A percentile compares a stretch with the other conserved stretches of the same genome.
These are phyloP conservation scores for Ophiostoma ips DNA, from an alignment of 2,329 filamentous ascomycete species.

Conservation along the genomic window DNA sequence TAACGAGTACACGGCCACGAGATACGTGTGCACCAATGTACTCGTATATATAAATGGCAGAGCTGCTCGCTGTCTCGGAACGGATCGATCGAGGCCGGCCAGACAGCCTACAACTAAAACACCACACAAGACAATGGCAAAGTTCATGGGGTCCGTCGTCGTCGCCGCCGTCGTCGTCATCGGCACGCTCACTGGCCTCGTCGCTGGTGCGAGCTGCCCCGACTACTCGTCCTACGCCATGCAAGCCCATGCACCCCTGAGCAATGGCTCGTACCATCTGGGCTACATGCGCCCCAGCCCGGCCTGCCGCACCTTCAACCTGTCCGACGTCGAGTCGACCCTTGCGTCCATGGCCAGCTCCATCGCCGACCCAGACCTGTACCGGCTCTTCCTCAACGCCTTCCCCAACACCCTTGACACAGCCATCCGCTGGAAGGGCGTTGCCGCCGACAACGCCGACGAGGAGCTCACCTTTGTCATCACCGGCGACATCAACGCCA, in stretches of 20 bases:
- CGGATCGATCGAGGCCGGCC: too few relatives aligned
- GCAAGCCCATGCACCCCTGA: conserved; percentile 53
- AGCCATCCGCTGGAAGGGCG: conserved; percentile 15
- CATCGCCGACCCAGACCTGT: conserved; percentile 65
- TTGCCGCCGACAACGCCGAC: conserved; percentile 12
- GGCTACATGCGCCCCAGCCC: conserved; percentile 66
- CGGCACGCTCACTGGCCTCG: conserved; percentile 2
- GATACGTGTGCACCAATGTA: too few relatives aligned
- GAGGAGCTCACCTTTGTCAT: conserved; percentile 54
- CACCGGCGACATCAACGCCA: conserved; percentile 18
- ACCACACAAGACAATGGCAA: too few relatives aligned
- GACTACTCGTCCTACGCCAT: conserved; percentile 50
- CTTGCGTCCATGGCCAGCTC: conserved; percentile 54
- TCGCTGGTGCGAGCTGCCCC: conserved; percentile 32
- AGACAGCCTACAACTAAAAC: too few relatives aligned
- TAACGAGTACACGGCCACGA: too few relatives aligned
- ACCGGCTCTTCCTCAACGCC: conserved; percentile 55
- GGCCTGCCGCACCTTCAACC: conserved; percentile 70
- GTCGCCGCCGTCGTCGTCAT: neutral
- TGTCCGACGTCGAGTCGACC: conserved; percentile 60
- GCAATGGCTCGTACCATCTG: conserved; percentile 59
- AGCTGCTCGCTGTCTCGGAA: too few relatives aligned
- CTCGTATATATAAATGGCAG: too few relatives aligned
- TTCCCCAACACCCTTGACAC: conserved; percentile 54
- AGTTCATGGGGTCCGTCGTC: too few relatives aligned